Evolutionary conservation across 805 yeast genomes (phyloP), one percentile per base, ranked within the genome.

Genomic region (Lachancea meyersii): DNA sequence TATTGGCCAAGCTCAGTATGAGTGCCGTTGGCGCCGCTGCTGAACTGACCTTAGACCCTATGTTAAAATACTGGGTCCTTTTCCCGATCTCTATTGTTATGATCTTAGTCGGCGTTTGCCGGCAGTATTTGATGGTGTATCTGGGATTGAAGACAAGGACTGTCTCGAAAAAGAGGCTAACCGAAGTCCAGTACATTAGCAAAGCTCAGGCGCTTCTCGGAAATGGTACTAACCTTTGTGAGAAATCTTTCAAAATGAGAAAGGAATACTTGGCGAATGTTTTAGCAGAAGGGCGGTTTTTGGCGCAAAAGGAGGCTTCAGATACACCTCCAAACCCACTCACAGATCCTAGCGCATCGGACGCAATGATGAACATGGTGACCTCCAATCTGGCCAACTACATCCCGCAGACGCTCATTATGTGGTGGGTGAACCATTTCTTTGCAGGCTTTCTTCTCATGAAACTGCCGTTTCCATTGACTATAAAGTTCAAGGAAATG

Each of bases 391-490:
- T 87, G 49, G 81, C 89, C 57, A 86, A 79, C 63, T 86, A 81
- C 59, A 76, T 88, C 16, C 97, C 97, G 1, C 97, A 93, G 66
- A 86, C 96, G 0, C 62, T 89, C 31, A 83, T 89, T 50, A 89
- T 93, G 96, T 87, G 88, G 57, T 93, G 97, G 96, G 91, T 91
- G 47, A 86, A 86, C 57, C 85, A 80, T 55, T 89, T 91, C 67
- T 93, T 87, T 63, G 86, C 91, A 11, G 97, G 97, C 0, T 87
- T 88, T 49, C 80, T 89, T 13, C 76, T 87, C 38, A 84, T 84
- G 84, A 79, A 79, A 58, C 69, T 93, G 41, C 98, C 98, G 14
- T 93, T 93, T 67, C 95, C 96, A 2, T 68, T 93, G 44, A 93
- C 97, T 0, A 72, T 80, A 24, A 80, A 89, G 46, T 93, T 93